Conservation (phyloP, 2,329 filamentous ascomycete species). For the Coniella lustricola region DNA sequence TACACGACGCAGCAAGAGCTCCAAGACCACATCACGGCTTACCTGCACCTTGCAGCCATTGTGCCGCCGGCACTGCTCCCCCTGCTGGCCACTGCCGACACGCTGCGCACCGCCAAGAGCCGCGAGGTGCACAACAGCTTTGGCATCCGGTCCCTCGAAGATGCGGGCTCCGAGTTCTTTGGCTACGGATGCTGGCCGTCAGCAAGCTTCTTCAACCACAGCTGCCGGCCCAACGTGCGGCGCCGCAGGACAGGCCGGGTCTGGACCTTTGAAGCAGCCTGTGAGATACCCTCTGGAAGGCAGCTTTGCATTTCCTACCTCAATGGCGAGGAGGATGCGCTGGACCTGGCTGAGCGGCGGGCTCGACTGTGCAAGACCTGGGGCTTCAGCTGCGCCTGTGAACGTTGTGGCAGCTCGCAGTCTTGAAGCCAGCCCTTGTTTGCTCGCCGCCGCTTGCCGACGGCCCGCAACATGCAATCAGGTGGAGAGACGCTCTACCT, state of each 20-base stretch:
- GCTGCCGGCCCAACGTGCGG: conserved; percentile 8
- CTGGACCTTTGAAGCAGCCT: conserved; percentile 9
- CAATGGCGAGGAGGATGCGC: conserved; percentile 6
- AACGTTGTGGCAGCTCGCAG: not conserved
- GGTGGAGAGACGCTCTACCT: too few species aligned
- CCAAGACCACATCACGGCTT: conserved; percentile 5
- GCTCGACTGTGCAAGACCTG: conserved; percentile 8
- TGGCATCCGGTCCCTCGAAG: conserved; percentile 13
- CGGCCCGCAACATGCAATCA: too few species aligned
- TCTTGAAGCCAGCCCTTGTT: not conserved
- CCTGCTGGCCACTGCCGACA: not conserved
- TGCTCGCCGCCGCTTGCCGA: too few species aligned
- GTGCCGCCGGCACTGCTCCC: conserved; percentile 3
- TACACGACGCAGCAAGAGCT: conserved; percentile 10
- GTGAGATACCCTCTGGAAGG: not conserved
- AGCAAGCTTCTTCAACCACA: conserved; percentile 15
- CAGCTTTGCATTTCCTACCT: conserved; percentile 14
- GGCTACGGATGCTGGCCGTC: conserved; percentile 13
- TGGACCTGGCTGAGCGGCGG: conserved; percentile 1
- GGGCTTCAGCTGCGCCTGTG: conserved; percentile 14
- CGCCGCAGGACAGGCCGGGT: conserved; percentile 8
- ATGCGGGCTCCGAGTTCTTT: conserved; percentile 14
- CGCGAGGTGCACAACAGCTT: conserved; percentile 15
- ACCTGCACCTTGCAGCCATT: conserved; percentile 5
- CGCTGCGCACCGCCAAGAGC: conserved; percentile 4